phyloP scores from a whole-genome alignment of 768 basidiomycete species.

The Trametes coccinea region DNA sequence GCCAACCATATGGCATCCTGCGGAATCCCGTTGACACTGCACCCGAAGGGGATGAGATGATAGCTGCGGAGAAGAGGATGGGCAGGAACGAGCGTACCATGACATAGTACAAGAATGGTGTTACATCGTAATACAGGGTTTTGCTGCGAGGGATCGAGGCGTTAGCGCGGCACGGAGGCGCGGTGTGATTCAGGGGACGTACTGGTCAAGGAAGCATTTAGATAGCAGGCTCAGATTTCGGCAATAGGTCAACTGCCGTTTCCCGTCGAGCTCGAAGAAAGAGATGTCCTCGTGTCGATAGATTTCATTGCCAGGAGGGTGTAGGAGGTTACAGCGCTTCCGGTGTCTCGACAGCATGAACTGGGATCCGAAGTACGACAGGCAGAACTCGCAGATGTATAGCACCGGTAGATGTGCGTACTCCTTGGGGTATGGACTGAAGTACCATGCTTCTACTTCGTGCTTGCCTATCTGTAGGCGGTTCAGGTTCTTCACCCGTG shows the following conservation, averaged over 20 bases:
- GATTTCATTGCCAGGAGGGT: slow-evolving; percentile 99
- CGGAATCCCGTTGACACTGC: slow-evolving; percentile 81
- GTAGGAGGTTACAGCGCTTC: slow-evolving; percentile 83
- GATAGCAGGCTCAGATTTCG: slow-evolving; percentile 94
- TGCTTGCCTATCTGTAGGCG: slow-evolving; percentile 93
- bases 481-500: slow-evolving; percentile 97
- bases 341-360: slow-evolving; percentile 94
- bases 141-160: slow-evolving; percentile 55
- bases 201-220: slow-evolving; percentile 99
- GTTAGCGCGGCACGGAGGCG: slow-evolving; percentile 20
- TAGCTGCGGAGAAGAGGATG: neutral
- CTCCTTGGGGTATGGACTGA: slow-evolving; percentile 98
- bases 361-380: slow-evolving; percentile 86
- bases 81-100: slow-evolving; percentile 61
- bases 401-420: slow-evolving; percentile 94
- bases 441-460: slow-evolving; percentile 99
- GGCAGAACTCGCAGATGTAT: slow-evolving; percentile 98
- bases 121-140: slow-evolving; percentile 99
- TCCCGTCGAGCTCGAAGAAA: slow-evolving; percentile 98
- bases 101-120: slow-evolving; percentile 99
- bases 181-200: slow-evolving; percentile 36
- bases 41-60: neutral
- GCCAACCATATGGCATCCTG: slow-evolving; percentile 92
- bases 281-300: slow-evolving; percentile 97
- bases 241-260: slow-evolving; percentile 94